Evolutionary conservation across 176 grass and related monocot genomes (phyloP), one percentile per base, ranked within the genome.

Genomic region (Calamus simplicifolius): DNA sequence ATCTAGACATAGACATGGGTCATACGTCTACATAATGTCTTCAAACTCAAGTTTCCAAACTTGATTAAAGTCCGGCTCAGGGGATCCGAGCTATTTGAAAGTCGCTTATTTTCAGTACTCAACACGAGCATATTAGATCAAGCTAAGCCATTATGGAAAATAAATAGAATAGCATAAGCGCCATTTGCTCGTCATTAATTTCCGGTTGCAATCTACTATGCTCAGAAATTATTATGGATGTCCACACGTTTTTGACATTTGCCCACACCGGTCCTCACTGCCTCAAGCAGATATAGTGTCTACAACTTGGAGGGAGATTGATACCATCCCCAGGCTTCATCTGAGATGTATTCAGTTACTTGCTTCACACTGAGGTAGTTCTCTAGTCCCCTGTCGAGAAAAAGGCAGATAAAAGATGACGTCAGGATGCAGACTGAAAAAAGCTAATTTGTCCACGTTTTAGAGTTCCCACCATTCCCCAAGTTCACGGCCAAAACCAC

Each of bases 311-410:
- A 67, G 6, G 93, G 93, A 30, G 93, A 70, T 43, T 58, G 17
- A 77, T 98, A 98, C 93, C 93, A 98, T 6, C 84, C 87, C 93
- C 93, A 98, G 5, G 93, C 84, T 63, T 85, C 93, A 52, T 75
- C 70, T 4, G 93, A 98, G n/a, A 73, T 66, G 87, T 98, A 98
- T 48, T 92, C 81, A 4, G 93, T 98, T 8, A 98, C 76, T 55
- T 92, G 93, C 81, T 98, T 98, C 5, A 98, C 71, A 63, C 28
- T 74, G 25, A 98, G 56, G 63, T 98, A 98, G 63, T 92, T 98
- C 13, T 98, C 93, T 7, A 98, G 74, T 5, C 93, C 93, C 84
- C 93, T 98, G 65, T 1, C 76, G 59, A 75, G 19, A 27, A 25
- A n/a, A 48, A 14, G 50, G 26, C 52, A 80, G 17, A 68, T 49